A percentile compares a stretch with the other conserved stretches of the same genome.
phyloP scores from a whole-genome alignment of 768 basidiomycete genomes.

The Tricholoma terreum region DNA sequence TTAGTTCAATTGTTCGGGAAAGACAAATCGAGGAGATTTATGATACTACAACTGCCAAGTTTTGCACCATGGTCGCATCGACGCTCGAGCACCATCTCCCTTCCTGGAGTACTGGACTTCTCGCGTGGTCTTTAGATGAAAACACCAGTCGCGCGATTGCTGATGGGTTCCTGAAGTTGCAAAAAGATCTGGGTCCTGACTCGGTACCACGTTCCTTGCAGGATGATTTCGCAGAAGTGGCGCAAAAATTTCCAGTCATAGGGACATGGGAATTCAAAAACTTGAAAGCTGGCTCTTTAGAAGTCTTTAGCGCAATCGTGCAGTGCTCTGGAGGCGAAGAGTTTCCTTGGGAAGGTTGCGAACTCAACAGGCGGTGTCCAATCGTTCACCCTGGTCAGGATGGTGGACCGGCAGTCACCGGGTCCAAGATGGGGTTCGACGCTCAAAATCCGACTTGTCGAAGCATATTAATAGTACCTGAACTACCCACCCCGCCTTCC shows the following conservation, averaged over 20 bases:
- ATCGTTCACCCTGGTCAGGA: too few relatives aligned
- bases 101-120: background rate
- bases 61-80: constrained; percentile 6
- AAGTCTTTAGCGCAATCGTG: too few relatives aligned
- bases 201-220: too few relatives aligned
- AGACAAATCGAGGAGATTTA: background rate
- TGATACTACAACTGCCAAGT: background rate
- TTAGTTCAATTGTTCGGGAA: background rate
- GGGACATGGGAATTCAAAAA: constrained; percentile 18
- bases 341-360: too few relatives aligned
- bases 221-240: background rate
- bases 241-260: constrained; percentile 4
- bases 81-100: constrained; percentile 3
- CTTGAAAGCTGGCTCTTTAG: constrained; percentile 1
- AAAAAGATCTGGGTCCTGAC: background rate
- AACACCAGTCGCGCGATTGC: background rate
- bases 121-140: too few relatives aligned
- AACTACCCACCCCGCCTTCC: too few relatives aligned
- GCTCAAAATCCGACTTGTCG: too few relatives aligned
- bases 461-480: too few relatives aligned
- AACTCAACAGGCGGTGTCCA: too few relatives aligned
- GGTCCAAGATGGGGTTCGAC: too few relatives aligned
- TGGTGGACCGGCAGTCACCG: too few relatives aligned
- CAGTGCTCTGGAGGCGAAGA: too few relatives aligned
- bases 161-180: constrained; percentile 11